Evolutionary conservation across 1,284 basidiomycete species (phyloP).

Genomic region (Erythrobasidium hasegawianum): DNA sequence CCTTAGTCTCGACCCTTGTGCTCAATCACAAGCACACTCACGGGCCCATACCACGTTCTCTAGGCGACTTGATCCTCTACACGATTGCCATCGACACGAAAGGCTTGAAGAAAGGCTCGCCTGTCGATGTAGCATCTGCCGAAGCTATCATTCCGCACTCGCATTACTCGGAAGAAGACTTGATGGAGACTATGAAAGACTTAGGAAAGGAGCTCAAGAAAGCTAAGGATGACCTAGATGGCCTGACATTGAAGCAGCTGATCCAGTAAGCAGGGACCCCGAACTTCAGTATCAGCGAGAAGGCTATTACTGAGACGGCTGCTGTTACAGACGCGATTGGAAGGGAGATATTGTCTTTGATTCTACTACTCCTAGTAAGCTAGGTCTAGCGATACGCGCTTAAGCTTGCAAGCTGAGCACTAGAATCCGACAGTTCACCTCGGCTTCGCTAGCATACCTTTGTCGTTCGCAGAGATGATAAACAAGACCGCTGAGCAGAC

Average conservation of each 20-base stretch:
- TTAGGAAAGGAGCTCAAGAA: slow-evolving; percentile 42
- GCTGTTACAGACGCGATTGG: slow-evolving; percentile 43
- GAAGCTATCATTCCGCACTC: slow-evolving; percentile 23
- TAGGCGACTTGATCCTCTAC: slow-evolving; percentile 46
- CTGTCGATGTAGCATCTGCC: slow-evolving; percentile 16
- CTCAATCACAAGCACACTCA: slow-evolving; percentile 44
- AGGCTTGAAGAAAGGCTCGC: slow-evolving; percentile 40
- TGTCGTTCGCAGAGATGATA: slow-evolving; percentile 27
- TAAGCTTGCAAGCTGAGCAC: not conserved
- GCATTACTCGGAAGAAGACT: slow-evolving; percentile 32
- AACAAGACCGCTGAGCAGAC: slow-evolving; percentile 30
- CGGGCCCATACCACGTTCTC: slow-evolving; percentile 46
- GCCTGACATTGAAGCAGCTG: slow-evolving; percentile 45
- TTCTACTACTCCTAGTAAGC: slow-evolving; percentile 19
- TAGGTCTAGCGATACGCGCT: not conserved
- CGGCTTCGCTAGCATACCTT: slow-evolving; percentile 31
- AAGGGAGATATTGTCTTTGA: slow-evolving; percentile 43
- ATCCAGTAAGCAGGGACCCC: slow-evolving; percentile 31
- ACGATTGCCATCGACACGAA: slow-evolving; percentile 47
- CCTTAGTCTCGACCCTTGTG: slow-evolving; percentile 45
- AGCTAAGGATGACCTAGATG: slow-evolving; percentile 45
- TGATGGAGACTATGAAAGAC: slow-evolving; percentile 41
- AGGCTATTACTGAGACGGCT: too few species aligned
- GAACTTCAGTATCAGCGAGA: not conserved
- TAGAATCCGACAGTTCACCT: slow-evolving; percentile 4